Base-by-base conservation (phyloP, 2,329 filamentous ascomycete genomes). In the Fusarium proliferatum region DNA sequence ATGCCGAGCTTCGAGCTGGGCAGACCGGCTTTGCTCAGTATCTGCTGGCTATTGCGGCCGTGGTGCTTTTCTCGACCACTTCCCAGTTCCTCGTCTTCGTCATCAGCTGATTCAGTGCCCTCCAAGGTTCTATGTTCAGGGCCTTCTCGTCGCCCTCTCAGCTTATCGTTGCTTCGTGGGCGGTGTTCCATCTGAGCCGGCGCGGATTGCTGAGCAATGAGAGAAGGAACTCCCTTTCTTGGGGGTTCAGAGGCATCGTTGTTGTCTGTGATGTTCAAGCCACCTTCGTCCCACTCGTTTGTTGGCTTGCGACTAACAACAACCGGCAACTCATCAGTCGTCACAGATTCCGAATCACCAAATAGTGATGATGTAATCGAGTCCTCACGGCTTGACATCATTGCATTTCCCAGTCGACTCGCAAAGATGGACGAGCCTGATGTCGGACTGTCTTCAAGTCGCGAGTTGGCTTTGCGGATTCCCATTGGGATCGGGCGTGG, bases 51-150 rank as follows among this genome's bases (percentile, higher is more conserved):
- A 62, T 79, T 79, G 30, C 81, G 85, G 42, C 88, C 85, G 45
- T 85, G 81, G 82, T 92, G 82, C 84, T 81, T 82, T 13, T 83
- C 82, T 33, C 79, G 76, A 4, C 75, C 77, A 3, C 78, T 86
- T 12, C 94, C 95, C 9, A 97, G 87, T 78, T 97, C 96, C 67
- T 98, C 95, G 73, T 98, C 96, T 82, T 98, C 96, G 76, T 98
- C 96, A 77, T 98, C 96, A 9, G 95, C 95, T 36, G 94, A 97
- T 78, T 98, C 96, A 62, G 86, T 89, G 41, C 93, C 91, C 76
- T 97, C 94, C 42, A 90, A 84, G 21, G 90, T 88, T 49, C 91
- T 89, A 76, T 90, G 94, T 78, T 97, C 94, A 39, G 94, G 83
- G 11, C 91, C 91, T 73, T 95, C 93, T 38, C 92, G 90, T 81